These are phyloP conservation scores for Teunomyces lycoperdinae DNA, from an alignment of 805 yeast species.

Conservation along the genomic window DNA sequence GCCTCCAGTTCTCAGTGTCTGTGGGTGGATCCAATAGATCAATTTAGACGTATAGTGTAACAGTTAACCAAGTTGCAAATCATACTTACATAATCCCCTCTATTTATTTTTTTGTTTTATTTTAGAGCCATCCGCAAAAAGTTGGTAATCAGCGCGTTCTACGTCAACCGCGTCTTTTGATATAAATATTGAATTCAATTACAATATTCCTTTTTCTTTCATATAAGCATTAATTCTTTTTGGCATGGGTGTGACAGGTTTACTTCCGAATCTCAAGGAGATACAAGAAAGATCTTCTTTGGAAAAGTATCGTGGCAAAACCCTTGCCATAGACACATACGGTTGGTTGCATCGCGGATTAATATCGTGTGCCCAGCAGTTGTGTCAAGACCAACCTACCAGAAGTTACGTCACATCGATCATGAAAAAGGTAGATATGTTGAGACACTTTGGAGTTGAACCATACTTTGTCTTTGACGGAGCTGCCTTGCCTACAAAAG, in stretches of 20 bases:
- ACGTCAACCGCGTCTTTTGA: not conserved
- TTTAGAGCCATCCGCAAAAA: too few species aligned
- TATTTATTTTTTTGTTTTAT: not conserved
- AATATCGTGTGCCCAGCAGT: slow-evolving; percentile 76
- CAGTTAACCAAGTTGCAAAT: not conserved
- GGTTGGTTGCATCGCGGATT: slow-evolving; percentile 95
- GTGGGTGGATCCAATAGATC: slow-evolving; percentile 36
- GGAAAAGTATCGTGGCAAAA: slow-evolving; percentile 63
- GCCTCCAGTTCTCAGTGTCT: slow-evolving; percentile 36
- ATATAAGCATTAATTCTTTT: not conserved
- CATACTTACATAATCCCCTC: not conserved
- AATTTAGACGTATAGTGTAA: not conserved
- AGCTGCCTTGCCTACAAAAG: slow-evolving; percentile 76
- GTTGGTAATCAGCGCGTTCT: too few species aligned
- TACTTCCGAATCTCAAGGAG: slow-evolving; percentile 74
- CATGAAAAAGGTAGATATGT: slow-evolving; percentile 61
- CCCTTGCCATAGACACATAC: slow-evolving; percentile 90
- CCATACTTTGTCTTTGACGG: slow-evolving; percentile 96
- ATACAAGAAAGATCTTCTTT: slow-evolving; percentile 62
- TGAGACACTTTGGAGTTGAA: slow-evolving; percentile 62
- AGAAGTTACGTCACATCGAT: slow-evolving; percentile 69
- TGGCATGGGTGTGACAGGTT: slow-evolving; percentile 81
- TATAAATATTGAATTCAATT: not conserved
- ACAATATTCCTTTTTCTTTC: not conserved
- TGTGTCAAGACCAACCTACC: slow-evolving; percentile 70